Percentiles rank a stretch among this genome's conserved stretches.
Conservation (phyloP, 2,329 filamentous ascomycete genomes). For the Sclerotinia glacialis region DNA sequence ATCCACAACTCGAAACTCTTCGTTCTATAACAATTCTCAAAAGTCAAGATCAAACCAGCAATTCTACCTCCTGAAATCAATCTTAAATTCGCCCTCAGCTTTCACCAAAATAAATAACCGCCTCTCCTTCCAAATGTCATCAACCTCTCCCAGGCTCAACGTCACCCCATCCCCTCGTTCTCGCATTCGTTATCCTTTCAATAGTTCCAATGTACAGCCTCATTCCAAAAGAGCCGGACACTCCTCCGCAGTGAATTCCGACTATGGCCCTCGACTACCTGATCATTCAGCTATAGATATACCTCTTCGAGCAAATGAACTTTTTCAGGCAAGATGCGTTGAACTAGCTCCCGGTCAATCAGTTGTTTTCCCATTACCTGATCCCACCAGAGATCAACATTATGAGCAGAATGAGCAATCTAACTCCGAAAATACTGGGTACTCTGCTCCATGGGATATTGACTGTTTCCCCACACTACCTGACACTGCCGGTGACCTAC, state of each 20-base stretch:
- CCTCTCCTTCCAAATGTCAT: neutral
- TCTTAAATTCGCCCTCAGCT: neutral
- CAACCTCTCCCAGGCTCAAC: neutral
- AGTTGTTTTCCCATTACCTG: too few species aligned
- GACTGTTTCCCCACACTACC: neutral
- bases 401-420: neutral
- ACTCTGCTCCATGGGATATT: neutral
- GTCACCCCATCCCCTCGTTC: neutral
- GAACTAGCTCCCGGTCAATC: neutral
- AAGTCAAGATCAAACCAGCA: accelerated
- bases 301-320: neutral
- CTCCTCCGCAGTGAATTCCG: too few species aligned
- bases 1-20: neutral
- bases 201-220: too few species aligned
- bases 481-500: neutral
- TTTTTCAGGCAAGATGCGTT: too few species aligned
- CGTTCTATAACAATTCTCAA: neutral
- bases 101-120: neutral
- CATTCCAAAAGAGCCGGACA: too few species aligned
- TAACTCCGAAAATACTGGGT: too few species aligned
- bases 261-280: too few species aligned
- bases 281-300: too few species aligned
- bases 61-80: accelerated
- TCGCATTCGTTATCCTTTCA: neutral
- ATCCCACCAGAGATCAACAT: neutral